phyloP scores from a whole-genome alignment of 768 basidiomycete species.

The Suillus clintonianus region DNA sequence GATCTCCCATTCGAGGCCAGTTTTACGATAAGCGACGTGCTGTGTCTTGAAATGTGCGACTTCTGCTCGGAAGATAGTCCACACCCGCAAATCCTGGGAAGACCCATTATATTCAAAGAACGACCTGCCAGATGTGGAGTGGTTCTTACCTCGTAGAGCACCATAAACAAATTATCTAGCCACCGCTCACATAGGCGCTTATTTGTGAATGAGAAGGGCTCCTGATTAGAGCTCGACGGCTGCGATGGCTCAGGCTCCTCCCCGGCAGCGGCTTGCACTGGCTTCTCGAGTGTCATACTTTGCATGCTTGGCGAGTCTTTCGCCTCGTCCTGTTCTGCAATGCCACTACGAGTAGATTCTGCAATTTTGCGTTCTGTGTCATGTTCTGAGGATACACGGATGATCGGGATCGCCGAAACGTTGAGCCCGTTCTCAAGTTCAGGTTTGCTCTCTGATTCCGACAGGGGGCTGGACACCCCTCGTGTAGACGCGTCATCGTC shows the following conservation, averaged over 20 bases:
- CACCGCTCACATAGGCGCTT: constrained; percentile 97
- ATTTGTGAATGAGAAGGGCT: constrained; percentile 90
- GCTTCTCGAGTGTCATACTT: constrained; percentile 40
- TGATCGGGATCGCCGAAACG: constrained; percentile 55
- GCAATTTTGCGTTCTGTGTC: constrained; percentile 49
- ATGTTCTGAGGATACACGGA: constrained; percentile 75
- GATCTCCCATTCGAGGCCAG: constrained; percentile 97
- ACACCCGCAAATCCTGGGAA: constrained; percentile 86
- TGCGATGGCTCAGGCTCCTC: constrained; percentile 26
- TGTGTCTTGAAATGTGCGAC: constrained; percentile 99
- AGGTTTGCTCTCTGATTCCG: constrained; percentile 30
- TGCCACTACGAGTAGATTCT: constrained; percentile 19
- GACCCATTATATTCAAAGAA: neutral
- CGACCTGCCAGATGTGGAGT: neutral
- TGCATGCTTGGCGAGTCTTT: constrained; percentile 33
- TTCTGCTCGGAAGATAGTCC: constrained; percentile 99
- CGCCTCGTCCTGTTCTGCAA: constrained; percentile 35
- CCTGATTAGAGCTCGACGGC: constrained; percentile 38
- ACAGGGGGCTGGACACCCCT: constrained; percentile 48
- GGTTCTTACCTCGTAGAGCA: constrained; percentile 82
- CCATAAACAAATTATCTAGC: constrained; percentile 98
- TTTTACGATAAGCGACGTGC: constrained; percentile 96
- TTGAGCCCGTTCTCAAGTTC: constrained; percentile 11
- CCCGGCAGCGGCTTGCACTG: constrained; percentile 43
- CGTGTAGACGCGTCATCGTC: constrained; percentile 76